phyloP scores from a whole-genome alignment of 2,329 filamentous ascomycete species.

The Alternaria brassicicola region DNA sequence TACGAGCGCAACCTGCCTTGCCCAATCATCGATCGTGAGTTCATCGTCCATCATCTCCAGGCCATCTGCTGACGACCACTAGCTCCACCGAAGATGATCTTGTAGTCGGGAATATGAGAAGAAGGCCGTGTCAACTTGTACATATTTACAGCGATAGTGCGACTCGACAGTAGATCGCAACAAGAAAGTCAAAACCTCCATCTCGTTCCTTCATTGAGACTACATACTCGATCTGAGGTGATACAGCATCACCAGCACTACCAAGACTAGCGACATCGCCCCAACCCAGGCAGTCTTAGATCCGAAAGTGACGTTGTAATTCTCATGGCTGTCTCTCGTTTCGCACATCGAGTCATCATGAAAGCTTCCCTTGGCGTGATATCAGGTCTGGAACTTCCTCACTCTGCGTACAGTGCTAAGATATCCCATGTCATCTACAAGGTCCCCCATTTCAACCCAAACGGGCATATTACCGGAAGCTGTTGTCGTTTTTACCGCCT shows the following conservation, averaged over 20 bases:
- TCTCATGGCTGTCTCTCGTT: not conserved
- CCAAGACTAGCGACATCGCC: not conserved
- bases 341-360: not conserved
- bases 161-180: constrained; percentile 8
- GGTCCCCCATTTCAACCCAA: constrained; percentile 31
- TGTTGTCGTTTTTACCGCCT: not conserved
- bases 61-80: constrained; percentile 19
- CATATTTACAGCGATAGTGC: constrained; percentile 15
- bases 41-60: not conserved
- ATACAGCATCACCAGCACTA: not conserved
- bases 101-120: constrained; percentile 29
- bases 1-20: constrained; percentile 90
- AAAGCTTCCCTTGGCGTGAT: not conserved
- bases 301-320: not conserved
- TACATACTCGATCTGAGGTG: not conserved
- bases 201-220: not conserved
- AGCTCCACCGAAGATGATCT: constrained; percentile 48
- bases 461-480: not conserved
- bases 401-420: constrained; percentile 37
- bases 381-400: constrained; percentile 36
- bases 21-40: constrained; percentile 81
- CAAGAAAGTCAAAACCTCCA: constrained; percentile 3
- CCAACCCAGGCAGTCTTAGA: not conserved
- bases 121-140: constrained; percentile 16
- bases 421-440: constrained; percentile 39